phyloP scores from a whole-genome alignment of 1,139 yeast genomes.

The Yamadazyma siamensis region DNA sequence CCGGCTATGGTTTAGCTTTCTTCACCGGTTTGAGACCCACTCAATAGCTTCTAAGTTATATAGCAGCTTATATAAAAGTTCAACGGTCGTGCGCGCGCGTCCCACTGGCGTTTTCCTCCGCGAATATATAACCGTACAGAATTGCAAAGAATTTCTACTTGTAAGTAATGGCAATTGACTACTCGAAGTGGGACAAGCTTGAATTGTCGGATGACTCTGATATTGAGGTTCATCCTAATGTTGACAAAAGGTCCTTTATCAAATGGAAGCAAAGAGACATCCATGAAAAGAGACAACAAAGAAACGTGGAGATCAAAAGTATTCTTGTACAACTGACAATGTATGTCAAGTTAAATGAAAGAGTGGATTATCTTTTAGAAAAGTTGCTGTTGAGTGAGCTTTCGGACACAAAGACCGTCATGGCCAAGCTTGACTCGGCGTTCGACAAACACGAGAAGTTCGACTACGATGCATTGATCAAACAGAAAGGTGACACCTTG shows the following conservation, averaged over 20 bases:
- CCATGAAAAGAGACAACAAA: slow-evolving; percentile 83
- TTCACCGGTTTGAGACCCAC: slow-evolving; percentile 62
- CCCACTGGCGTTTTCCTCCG: no score
- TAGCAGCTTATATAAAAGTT: no score
- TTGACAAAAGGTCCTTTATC: slow-evolving; percentile 88
- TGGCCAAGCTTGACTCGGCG: slow-evolving; percentile 39
- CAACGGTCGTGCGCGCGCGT: no score
- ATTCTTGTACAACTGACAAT: slow-evolving; percentile 69
- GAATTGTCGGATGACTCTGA: slow-evolving; percentile 96
- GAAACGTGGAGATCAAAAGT: slow-evolving; percentile 72
- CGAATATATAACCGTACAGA: no score
- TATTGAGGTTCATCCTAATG: slow-evolving; percentile 96
- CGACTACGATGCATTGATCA: slow-evolving; percentile 35
- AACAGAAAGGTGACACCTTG: slow-evolving; percentile 33
- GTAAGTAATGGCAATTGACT: slow-evolving; percentile 86
- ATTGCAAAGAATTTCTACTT: no score
- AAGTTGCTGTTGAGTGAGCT: slow-evolving; percentile 39
- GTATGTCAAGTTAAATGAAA: slow-evolving; percentile 69
- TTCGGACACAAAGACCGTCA: slow-evolving; percentile 33
- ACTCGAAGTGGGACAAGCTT: slow-evolving; percentile 96
- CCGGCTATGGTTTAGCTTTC: slow-evolving; percentile 65
- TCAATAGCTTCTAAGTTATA: slow-evolving; percentile 11
- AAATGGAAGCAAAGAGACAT: slow-evolving; percentile 97
- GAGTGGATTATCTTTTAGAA: slow-evolving; percentile 64
- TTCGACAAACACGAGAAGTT: slow-evolving; percentile 61